Evolutionary conservation across 345 rosid species (phyloP), one percentile per base, ranked within the genome.

Genomic region (Brassica carinata): DNA sequence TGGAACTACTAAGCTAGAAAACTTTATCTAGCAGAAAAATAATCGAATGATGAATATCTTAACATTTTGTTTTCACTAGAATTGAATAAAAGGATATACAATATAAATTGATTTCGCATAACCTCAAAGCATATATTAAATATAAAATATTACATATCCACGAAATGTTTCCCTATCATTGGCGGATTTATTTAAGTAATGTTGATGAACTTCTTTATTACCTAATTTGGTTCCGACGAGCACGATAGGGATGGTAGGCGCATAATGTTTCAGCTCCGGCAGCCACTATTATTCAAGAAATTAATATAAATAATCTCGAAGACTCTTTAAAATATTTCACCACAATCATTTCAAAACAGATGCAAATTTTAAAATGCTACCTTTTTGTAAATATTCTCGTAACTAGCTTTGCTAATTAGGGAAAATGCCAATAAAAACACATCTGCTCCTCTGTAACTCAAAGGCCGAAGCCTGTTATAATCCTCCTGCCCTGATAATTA

Each of bases 401-500:
- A 92, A 81, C 97, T 92, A 67, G 97, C 93, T 78, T 87, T 92
- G 85, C 97, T 90, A 43, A 85, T 82, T 29, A 92, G 86, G 48
- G 97, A 92, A 83, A 92, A 92, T 27, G 95, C 93, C 84, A 92
- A 72, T 79, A 92, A 82, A 66, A 92, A 92, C 64, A 92, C 90
- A 89, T 92, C 95, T 72, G 97, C 93, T 81, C 93, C 97, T 86
- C 97, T 89, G 79, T 92, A 92, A 79, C 97, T 92, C 71, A 90
- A 77, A 74, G 94, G 94, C 81, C 94, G 88, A 59, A 90, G 78
- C 84, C 94, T 88, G 83, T 90, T 92, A 77, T 92, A 92, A 84
- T 92, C 97, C 82, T 90, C 97, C 74, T 92, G 97, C 33, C 97
- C 97, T 92, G 86, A 18, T 68, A 65, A 74, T 77, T 36, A 1